A percentile compares a stretch with the other conserved stretches of the same genome.
Conservation (phyloP, 2,329 filamentous ascomycete genomes). For the Aspergillus chevalieri region DNA sequence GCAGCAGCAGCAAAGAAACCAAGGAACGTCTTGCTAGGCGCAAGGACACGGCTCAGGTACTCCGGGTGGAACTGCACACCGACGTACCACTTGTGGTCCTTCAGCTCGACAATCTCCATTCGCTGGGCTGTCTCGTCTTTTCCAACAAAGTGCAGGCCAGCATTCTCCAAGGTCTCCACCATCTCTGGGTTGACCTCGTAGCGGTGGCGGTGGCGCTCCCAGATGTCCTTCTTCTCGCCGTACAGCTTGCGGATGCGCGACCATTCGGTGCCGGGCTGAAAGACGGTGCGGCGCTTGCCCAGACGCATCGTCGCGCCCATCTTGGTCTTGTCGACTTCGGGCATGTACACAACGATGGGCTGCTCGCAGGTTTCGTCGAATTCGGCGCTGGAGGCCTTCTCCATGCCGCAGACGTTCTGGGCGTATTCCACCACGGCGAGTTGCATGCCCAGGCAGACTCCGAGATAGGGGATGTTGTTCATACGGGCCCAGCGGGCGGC, state of each 20-base stretch:
- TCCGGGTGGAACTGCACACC: constrained; percentile 87
- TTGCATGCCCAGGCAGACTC: constrained; percentile 90
- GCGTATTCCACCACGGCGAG: constrained; percentile 86
- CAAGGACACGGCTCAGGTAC: constrained; percentile 69
- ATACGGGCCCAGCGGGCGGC: constrained; percentile 82
- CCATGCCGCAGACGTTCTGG: constrained; percentile 64
- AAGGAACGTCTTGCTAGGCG: constrained; percentile 69
- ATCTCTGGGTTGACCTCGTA: constrained; percentile 86
- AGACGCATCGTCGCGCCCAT: constrained; percentile 85
- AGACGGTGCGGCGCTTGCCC: constrained; percentile 66
- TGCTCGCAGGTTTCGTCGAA: constrained; percentile 54
- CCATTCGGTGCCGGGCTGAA: constrained; percentile 72
- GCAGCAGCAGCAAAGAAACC: constrained; percentile 77
- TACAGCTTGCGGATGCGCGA: constrained; percentile 71
- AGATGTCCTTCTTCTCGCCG: constrained; percentile 49
- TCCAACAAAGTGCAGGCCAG: constrained; percentile 68
- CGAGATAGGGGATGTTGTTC: constrained; percentile 74
- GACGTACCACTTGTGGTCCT: constrained; percentile 78
- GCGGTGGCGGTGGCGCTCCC: constrained; percentile 78
- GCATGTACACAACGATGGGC: constrained; percentile 83
- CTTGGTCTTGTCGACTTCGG: constrained; percentile 69
- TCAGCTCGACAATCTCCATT: constrained; percentile 78
- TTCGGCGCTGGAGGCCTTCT: constrained; percentile 51
- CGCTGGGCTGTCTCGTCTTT: constrained; percentile 72
- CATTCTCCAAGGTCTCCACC: constrained; percentile 60